These are phyloP conservation scores for Chenopodium berlandieri DNA, from an alignment of 148 eudicot species.

Conservation along the genomic window DNA sequence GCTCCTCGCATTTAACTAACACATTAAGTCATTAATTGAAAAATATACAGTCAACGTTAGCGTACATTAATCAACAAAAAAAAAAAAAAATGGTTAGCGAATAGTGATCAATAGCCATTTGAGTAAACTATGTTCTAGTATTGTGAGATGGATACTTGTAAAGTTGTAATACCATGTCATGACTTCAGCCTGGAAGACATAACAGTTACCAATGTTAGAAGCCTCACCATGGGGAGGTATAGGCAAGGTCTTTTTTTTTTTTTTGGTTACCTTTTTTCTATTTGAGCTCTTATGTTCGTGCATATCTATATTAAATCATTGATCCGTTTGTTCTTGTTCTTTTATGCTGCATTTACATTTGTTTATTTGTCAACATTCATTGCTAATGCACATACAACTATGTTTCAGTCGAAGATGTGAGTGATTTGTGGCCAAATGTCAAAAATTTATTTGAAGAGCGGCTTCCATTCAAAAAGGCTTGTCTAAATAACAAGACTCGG, in stretches of 20 bases:
- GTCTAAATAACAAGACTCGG: slow-evolving; percentile 83
- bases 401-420: slow-evolving; percentile 90
- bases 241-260: background rate
- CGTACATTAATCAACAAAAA: background rate
- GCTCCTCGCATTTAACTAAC: background rate
- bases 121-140: background rate
- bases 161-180: background rate
- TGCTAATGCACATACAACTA: slow-evolving; percentile 15
- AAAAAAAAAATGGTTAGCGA: background rate
- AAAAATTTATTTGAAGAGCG: slow-evolving; percentile 68
- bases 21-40: background rate
- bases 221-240: background rate
- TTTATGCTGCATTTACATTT: background rate
- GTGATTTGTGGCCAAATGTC: slow-evolving; percentile 85
- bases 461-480: slow-evolving; percentile 71
- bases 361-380: background rate
- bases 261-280: background rate
- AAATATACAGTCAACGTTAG: background rate
- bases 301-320: background rate
- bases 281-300: background rate
- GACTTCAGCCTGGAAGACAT: background rate
- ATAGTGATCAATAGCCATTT: background rate
- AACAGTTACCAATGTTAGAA: background rate
- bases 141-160: background rate
- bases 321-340: background rate